Evolutionary conservation across 139 green algal genomes (phyloP).

Genomic region (Spirogloea muscicola): DNA sequence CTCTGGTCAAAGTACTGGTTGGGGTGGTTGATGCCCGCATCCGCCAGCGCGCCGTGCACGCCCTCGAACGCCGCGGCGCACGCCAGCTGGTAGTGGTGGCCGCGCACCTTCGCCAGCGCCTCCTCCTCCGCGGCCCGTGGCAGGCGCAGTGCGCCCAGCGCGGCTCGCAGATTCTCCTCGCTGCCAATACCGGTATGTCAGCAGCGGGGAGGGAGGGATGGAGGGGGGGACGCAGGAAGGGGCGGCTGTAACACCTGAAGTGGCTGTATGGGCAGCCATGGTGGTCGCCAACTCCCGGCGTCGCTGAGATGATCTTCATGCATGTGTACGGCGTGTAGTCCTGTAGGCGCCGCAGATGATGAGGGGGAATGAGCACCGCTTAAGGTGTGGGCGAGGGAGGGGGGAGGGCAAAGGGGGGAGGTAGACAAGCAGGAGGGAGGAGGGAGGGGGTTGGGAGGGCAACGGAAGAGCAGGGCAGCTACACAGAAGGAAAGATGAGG

Average conservation of each 20-base stretch:
- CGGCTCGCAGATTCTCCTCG: conserved; percentile 57
- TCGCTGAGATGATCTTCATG: conserved; percentile 78
- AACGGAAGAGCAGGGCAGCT: neutral
- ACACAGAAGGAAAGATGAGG: neutral
- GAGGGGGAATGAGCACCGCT: too few relatives aligned
- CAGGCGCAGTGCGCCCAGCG: conserved; percentile 60
- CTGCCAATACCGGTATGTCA: conserved; percentile 36
- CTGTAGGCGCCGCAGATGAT: too few relatives aligned
- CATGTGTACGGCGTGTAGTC: conserved; percentile 88
- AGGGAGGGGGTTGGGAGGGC: neutral
- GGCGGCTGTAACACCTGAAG: conserved; percentile 40
- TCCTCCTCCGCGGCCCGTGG: conserved; percentile 56
- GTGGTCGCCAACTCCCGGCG: conserved; percentile 62
- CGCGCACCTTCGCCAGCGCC: conserved; percentile 65
- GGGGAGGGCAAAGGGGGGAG: neutral
- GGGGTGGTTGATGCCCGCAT: conserved; percentile 86
- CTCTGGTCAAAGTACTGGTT: conserved; percentile 72
- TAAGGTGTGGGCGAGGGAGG: neutral
- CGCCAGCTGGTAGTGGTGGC: conserved; percentile 70
- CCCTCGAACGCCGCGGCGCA: conserved; percentile 84
- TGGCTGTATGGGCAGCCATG: conserved; percentile 89
- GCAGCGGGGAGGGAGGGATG: neutral
- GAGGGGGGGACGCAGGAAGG: neutral
- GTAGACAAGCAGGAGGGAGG: neutral
- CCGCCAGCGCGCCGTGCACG: conserved; percentile 61